These are phyloP conservation scores for Stromatinia cepivora DNA, from an alignment of 2,329 filamentous ascomycete genomes.

Conservation along the genomic window DNA sequence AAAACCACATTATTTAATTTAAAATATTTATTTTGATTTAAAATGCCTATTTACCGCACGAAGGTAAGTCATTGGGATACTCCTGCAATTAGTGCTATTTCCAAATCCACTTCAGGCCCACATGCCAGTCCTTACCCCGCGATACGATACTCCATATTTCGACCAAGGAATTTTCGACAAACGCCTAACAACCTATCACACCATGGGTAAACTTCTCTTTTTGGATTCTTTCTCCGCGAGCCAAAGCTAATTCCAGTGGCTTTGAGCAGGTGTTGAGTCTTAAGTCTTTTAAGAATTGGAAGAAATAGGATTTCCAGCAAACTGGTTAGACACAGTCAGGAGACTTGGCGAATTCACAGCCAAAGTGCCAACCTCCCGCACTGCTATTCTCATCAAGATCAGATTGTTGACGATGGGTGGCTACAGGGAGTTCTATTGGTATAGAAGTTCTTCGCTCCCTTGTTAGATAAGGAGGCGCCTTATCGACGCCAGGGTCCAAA, in stretches of 20 bases:
- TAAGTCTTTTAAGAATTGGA: neutral
- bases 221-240: neutral
- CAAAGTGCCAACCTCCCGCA: neutral
- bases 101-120: neutral
- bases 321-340: neutral
- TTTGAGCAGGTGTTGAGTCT: neutral
- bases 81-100: neutral
- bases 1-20: too few species aligned
- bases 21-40: too few species aligned
- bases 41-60: too few species aligned
- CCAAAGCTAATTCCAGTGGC: neutral
- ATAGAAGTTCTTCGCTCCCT: neutral
- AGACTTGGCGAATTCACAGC: neutral
- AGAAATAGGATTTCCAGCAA: too few species aligned
- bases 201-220: neutral
- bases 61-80: too few species aligned
- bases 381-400: neutral
- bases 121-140: slow-evolving; percentile 17
- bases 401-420: neutral
- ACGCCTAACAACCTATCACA: neutral
- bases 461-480: neutral
- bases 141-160: slow-evolving; percentile 3
- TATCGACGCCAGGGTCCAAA: neutral
- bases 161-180: slow-evolving; percentile 8
- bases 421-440: neutral